Evolutionary conservation across 768 basidiomycete species (phyloP).

Genomic region (Mycena maculata): DNA sequence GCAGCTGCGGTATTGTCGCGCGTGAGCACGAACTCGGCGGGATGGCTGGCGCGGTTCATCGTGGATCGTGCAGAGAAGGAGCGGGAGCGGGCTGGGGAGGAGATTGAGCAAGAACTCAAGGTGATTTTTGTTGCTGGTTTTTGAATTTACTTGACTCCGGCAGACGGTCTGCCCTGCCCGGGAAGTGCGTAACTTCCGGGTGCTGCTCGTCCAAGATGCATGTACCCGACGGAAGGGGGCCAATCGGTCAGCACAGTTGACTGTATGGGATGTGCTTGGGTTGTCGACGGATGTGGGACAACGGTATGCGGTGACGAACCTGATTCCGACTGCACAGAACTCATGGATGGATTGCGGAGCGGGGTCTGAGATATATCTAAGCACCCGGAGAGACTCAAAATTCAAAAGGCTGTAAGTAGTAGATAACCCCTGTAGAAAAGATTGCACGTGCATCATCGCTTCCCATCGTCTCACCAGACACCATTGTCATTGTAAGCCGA

Average conservation of each 20-base stretch:
- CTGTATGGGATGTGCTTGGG: constrained; percentile 81
- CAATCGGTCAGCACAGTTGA: constrained; percentile 77
- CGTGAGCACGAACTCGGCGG: constrained; percentile 60
- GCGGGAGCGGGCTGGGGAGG: constrained; percentile 61
- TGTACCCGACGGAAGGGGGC: constrained; percentile 62
- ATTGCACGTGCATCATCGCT: not conserved
- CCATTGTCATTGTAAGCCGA: not conserved
- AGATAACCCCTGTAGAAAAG: not conserved
- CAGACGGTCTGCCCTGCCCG: constrained; percentile 77
- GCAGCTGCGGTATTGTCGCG: constrained; percentile 56
- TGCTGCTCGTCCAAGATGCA: constrained; percentile 75
- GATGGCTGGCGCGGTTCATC: constrained; percentile 71
- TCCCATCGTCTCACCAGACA: not conserved
- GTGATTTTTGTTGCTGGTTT: constrained; percentile 53
- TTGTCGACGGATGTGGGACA: constrained; percentile 71
- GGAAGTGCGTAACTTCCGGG: constrained; percentile 79
- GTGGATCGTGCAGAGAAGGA: constrained; percentile 60
- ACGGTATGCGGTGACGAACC: constrained; percentile 79
- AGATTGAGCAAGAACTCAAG: constrained; percentile 79
- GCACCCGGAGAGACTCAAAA: constrained; percentile 71
- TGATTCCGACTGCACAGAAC: constrained; percentile 72
- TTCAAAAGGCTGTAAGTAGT: constrained; percentile 57
- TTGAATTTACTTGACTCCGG: not conserved
- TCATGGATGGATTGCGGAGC: constrained; percentile 77
- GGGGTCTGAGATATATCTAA: constrained; percentile 77